These are phyloP conservation scores for Neurospora sp. DNA, from an alignment of 495 filamentous ascomycete species.

Conservation along the genomic window DNA sequence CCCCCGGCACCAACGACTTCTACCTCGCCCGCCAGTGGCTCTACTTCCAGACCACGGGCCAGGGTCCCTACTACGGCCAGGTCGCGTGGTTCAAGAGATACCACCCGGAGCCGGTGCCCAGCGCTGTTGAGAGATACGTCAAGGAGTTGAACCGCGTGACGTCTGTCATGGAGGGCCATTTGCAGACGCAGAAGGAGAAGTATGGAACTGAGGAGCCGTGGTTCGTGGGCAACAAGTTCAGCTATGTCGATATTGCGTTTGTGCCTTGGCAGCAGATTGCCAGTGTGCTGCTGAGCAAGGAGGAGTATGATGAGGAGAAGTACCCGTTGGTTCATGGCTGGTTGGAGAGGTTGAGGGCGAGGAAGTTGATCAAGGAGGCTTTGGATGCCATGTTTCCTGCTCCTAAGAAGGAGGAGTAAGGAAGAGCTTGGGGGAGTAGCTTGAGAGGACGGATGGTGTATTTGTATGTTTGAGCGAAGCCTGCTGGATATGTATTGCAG, in stretches of 20 bases:
- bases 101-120: slow-evolving; percentile 49
- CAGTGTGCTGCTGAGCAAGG: slow-evolving; percentile 3
- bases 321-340: slow-evolving; percentile 28
- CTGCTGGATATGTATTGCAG: not conserved
- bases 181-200: slow-evolving; percentile 33
- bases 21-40: slow-evolving; percentile 54
- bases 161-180: slow-evolving; percentile 43
- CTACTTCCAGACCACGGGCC: slow-evolving; percentile 56
- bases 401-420: slow-evolving; percentile 52
- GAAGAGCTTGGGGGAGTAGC: not conserved
- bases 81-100: slow-evolving; percentile 34
- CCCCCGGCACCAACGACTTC: slow-evolving; percentile 34
- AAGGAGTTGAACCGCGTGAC: slow-evolving; percentile 52
- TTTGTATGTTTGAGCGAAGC: not conserved
- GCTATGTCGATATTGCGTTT: slow-evolving; percentile 51
- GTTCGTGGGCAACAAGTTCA: slow-evolving; percentile 50
- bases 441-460: not conserved
- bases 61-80: slow-evolving; percentile 61
- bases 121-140: slow-evolving; percentile 47
- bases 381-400: slow-evolving; percentile 18
- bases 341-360: slow-evolving; percentile 20
- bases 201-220: slow-evolving; percentile 22
- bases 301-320: slow-evolving; percentile 11
- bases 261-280: slow-evolving; percentile 40
- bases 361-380: slow-evolving; percentile 31